These are phyloP conservation scores for Russula griseocarnosa DNA, from an alignment of 768 basidiomycete species.

Conservation along the genomic window DNA sequence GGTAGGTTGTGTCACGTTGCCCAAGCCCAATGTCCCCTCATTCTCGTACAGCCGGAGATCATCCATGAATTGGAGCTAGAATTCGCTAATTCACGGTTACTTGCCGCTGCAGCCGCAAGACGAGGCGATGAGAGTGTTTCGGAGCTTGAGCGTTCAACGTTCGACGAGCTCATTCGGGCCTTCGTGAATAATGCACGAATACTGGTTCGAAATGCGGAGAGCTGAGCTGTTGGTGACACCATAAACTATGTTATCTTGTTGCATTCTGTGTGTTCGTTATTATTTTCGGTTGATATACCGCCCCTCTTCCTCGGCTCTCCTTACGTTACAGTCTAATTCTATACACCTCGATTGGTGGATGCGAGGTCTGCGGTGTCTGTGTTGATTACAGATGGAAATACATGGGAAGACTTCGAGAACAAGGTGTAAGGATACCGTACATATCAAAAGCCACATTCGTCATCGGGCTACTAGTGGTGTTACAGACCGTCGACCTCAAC, in stretches of 20 bases:
- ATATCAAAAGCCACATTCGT: background rate
- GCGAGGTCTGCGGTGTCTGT: background rate
- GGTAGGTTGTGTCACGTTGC: constrained; percentile 39
- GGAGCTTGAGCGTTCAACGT: constrained; percentile 67
- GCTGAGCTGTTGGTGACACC: constrained; percentile 44
- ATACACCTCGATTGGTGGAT: background rate
- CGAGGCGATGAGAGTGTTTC: constrained; percentile 56
- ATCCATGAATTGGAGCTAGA: constrained; percentile 92
- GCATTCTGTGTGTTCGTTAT: constrained; percentile 3
- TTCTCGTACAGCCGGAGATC: constrained; percentile 46
- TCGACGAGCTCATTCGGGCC: constrained; percentile 87
- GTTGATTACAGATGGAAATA: background rate
- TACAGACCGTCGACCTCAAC: constrained; percentile 50
- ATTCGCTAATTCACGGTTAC: constrained; percentile 62
- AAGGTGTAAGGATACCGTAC: background rate
- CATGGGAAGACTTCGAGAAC: background rate
- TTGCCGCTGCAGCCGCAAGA: constrained; percentile 68
- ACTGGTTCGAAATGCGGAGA: constrained; percentile 70
- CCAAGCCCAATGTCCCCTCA: constrained; percentile 4
- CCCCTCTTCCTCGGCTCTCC: background rate
- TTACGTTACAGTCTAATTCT: constrained; percentile 17
- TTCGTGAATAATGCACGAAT: constrained; percentile 93
- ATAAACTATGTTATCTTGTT: constrained; percentile 4
- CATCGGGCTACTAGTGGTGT: background rate
- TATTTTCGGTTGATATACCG: constrained; percentile 7